Base-by-base conservation (phyloP, 805 yeast genomes). In the Barnettozyma botsteinii region DNA sequence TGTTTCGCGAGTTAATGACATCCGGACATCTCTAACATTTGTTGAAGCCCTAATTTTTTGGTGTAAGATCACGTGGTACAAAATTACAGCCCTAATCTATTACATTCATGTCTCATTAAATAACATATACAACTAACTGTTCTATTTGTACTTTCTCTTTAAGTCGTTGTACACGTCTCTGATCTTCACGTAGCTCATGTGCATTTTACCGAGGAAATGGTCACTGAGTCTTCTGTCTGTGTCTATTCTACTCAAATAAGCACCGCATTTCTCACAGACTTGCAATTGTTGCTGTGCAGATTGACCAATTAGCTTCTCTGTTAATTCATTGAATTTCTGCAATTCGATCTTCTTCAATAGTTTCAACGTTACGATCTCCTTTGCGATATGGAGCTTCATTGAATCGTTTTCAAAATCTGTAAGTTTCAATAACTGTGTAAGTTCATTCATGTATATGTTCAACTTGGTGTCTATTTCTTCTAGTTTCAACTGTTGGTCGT, bases 251-350 rank as follows among this genome's bases (percentile, higher is more conserved):
- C 95, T 84, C 28, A 91, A 65, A 54, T 82, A 87, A 1, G 95
- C 95, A 1, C 95, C 96, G 62, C 98, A 89, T 2, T 77, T 79
- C 47, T 77, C 84, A 61, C 98, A 89, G 1, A 86, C 95, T 59
- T 88, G 96, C 33, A 89, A 67, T 58, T 86, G 85, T 53, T 89
- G 97, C 55, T 85, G 95, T 1, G 93, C 86, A 11, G 88, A 75
- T 50, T 85, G 91, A 3, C 94, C 93, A 7, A 42, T 42, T 10
- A 82, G 70, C 53, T 77, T 79, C 42, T 85, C 95, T 12, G 80
- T 72, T 7, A 83, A 61, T 20, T 66, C 70, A 31, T 82, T 64
- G 4, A 83, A 79, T 35, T 70, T 73, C 38, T 73, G 75, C 1
- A 81, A 76, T 14, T 78, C 62, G 15, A 57, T 56, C 22, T 70